Evolutionary conservation across 2,329 filamentous ascomycete species (phyloP).

Genomic region (Colletotrichum nymphaeae): DNA sequence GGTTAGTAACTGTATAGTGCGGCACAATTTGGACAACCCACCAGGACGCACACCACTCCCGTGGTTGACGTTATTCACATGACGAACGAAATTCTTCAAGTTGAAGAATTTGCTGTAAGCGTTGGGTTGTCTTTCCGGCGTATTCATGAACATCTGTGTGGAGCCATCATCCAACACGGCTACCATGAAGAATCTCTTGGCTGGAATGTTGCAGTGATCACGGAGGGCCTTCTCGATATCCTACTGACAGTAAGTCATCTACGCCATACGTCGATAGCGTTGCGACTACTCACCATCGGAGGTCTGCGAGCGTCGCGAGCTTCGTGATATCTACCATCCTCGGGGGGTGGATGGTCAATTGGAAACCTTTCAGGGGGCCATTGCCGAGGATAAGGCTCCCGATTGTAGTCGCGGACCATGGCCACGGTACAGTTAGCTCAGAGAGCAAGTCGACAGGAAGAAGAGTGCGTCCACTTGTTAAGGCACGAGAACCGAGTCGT

Average conservation of each 20-base stretch:
- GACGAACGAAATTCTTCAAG: slow-evolving; percentile 50
- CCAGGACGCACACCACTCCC: slow-evolving; percentile 47
- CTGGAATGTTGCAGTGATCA: slow-evolving; percentile 63
- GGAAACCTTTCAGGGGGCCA: slow-evolving; percentile 44
- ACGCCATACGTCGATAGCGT: not conserved
- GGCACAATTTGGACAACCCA: slow-evolving; percentile 40
- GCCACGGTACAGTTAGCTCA: slow-evolving; percentile 6
- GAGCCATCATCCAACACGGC: slow-evolving; percentile 61
- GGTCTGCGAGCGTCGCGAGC: slow-evolving; percentile 33
- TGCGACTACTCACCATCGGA: slow-evolving; percentile 28
- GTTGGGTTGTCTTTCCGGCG: slow-evolving; percentile 48
- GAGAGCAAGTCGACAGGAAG: not conserved
- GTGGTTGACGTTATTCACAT: slow-evolving; percentile 43
- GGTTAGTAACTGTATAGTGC: slow-evolving; percentile 10
- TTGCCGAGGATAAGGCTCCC: slow-evolving; percentile 52
- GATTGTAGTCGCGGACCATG: slow-evolving; percentile 56
- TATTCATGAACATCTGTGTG: slow-evolving; percentile 44
- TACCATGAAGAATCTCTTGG: slow-evolving; percentile 64
- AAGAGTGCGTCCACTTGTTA: slow-evolving; percentile 7
- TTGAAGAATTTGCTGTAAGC: slow-evolving; percentile 60
- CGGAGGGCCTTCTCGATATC: slow-evolving; percentile 63
- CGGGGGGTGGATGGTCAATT: slow-evolving; percentile 35
- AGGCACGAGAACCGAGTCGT: not conserved
- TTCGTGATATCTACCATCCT: slow-evolving; percentile 34
- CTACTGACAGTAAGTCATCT: slow-evolving; percentile 42